Conservation (phyloP, 371 early-diverging fungal genomes). For the Mortierella sp. region DNA sequence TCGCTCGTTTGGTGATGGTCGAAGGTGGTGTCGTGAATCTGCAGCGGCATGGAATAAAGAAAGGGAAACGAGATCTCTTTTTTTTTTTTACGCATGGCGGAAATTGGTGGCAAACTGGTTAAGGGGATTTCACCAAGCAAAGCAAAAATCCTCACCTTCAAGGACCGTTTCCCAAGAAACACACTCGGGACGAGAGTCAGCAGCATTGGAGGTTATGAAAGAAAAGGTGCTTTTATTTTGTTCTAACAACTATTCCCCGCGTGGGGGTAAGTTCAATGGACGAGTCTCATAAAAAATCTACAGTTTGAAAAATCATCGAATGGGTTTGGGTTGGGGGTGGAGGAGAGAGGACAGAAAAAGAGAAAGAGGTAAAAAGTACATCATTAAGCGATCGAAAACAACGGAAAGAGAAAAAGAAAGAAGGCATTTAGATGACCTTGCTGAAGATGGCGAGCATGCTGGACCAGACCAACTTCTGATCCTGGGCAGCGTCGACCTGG, state of each 20-base stretch:
- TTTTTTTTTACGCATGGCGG: background rate
- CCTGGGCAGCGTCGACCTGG: constrained; percentile 94
- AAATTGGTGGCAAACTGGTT: background rate
- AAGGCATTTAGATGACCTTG: constrained; percentile 37
- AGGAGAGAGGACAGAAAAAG: background rate
- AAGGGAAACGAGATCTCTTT: background rate
- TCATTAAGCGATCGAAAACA: constrained; percentile 14
- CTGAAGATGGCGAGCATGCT: constrained; percentile 90
- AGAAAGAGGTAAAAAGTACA: background rate
- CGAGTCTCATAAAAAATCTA: constrained; percentile 15
- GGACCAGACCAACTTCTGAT: constrained; percentile 92
- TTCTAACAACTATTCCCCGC: constrained; percentile 14
- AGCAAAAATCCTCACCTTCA: too few species aligned
- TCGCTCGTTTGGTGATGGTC: background rate
- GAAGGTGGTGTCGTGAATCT: background rate
- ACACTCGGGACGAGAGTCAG: too few species aligned
- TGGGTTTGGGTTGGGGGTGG: background rate
- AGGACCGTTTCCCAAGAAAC: too few species aligned
- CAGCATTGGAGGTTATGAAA: background rate
- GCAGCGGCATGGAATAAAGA: background rate
- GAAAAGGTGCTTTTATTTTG: background rate
- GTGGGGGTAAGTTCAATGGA: constrained; percentile 3
- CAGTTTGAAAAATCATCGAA: constrained; percentile 12
- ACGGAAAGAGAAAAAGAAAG: background rate
- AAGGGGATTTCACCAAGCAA: background rate